Evolutionary conservation across 805 yeast genomes (phyloP), one percentile per base, ranked within the genome.

Genomic region (Starmerella bacillaris): DNA sequence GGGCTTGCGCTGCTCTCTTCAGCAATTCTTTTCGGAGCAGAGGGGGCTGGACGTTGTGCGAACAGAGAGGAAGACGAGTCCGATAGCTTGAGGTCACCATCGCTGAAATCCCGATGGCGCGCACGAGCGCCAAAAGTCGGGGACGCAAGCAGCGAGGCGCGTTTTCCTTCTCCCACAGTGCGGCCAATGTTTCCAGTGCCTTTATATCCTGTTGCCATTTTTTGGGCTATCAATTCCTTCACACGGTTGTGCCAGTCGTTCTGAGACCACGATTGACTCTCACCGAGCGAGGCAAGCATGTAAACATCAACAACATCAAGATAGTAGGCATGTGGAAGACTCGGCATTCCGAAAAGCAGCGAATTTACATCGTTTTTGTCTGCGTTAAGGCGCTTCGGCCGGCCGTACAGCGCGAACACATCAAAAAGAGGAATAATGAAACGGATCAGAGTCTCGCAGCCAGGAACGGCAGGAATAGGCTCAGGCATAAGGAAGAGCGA

Each of bases 401-500:
- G 65, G 17, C 94, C 94, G 49, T 80, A 80, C 27, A 82, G 63
- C 39, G 67, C 67, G 59, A 78, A 82, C 1, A 80, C 67, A 51
- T 82, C 92, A 46, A 78, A 58, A 11, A 76, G 55, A 5, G 89
- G 92, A 21, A 80, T 65, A 42, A 78, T 59, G 51, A 76, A 78
- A 44, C 94, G 63, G 37, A 80, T 75, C 58, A 80, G 64, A n/a
- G 86, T 80, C 55, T 80, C 93, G 45, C 70, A 72, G 17, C 84
- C 84, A 4, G 72, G 71, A 15, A 82, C 92, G 6, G 86, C 78
- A 5, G 84, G 79, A 49, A 78, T 92, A 37, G 67, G 61, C 39
- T 72, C 78, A 8, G 93, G 92, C 89, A 82, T 78, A 48, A 80
- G 54, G 52, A 79, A 80, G 34, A 80, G 67, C 3, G 73, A 63